phyloP scores from a whole-genome alignment of 345 rosid genomes.

The Conringia planisiliqua region DNA sequence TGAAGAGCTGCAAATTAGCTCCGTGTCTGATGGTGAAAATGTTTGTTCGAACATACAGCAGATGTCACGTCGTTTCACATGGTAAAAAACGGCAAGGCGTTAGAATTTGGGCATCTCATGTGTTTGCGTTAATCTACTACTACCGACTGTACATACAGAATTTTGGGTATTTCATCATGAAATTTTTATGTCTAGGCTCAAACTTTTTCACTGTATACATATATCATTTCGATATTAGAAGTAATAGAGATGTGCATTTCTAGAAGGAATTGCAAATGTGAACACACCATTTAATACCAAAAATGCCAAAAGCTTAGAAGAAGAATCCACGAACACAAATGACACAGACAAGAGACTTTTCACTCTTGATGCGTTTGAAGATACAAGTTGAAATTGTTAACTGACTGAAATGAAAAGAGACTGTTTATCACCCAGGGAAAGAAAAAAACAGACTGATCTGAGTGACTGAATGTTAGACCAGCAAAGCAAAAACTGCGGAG shows the following conservation, averaged over 20 bases:
- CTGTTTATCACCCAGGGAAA: background rate
- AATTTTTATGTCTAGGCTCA: too few relatives aligned
- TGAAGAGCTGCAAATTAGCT: background rate
- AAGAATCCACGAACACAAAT: background rate
- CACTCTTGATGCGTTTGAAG: conserved; percentile 5
- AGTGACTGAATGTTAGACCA: background rate
- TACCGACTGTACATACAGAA: too few relatives aligned
- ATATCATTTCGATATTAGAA: too few relatives aligned
- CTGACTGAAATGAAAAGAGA: background rate
- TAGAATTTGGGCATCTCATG: background rate
- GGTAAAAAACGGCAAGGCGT: conserved; percentile 12
- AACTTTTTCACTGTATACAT: too few relatives aligned
- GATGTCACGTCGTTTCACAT: conserved; percentile 22
- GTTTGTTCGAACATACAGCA: background rate
- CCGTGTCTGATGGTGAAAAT: background rate
- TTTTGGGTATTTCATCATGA: too few relatives aligned
- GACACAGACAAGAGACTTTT: background rate
- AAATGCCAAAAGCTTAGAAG: background rate
- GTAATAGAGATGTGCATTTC: too few relatives aligned
- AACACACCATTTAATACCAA: background rate
- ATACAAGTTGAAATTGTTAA: background rate
- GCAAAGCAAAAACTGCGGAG: conserved; percentile 8
- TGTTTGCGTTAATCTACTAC: too few relatives aligned
- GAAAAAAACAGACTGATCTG: background rate
- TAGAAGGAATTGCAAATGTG: background rate